Evolutionary conservation across 129 eudicot genomes (phyloP).

Genomic region (Arctium minus): DNA sequence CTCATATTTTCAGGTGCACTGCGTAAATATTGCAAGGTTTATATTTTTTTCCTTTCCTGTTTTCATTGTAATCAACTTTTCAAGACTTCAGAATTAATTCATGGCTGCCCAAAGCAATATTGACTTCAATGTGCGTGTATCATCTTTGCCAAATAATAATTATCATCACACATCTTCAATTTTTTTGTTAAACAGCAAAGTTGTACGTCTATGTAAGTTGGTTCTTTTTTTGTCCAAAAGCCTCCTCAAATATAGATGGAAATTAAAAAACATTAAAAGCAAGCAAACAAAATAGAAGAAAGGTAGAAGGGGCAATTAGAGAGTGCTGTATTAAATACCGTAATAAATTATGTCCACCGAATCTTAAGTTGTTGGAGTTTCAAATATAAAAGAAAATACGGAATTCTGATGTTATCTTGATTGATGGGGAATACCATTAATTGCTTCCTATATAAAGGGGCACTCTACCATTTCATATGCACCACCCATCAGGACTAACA

Average conservation of each 20-base stretch:
- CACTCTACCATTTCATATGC: slow-evolving; percentile 8
- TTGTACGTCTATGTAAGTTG: neutral
- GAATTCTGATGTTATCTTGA: neutral
- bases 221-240: too few relatives aligned
- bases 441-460: slow-evolving; percentile 44
- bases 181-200: neutral
- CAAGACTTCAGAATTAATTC: neutral
- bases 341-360: neutral
- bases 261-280: neutral
- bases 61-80: neutral
- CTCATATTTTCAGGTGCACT: neutral
- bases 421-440: slow-evolving; percentile 16
- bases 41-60: neutral
- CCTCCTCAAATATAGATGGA: neutral
- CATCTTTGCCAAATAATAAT: neutral
- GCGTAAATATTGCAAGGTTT: neutral
- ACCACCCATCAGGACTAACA: slow-evolving; percentile 1
- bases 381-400: neutral
- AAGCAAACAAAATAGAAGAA: neutral
- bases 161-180: neutral
- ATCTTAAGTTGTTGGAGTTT: neutral
- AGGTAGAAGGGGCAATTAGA: neutral
- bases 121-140: neutral
- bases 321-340: neutral
- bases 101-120: neutral